Base-by-base conservation (phyloP, 257 asterid genomes). In the Gentiana straminea region DNA sequence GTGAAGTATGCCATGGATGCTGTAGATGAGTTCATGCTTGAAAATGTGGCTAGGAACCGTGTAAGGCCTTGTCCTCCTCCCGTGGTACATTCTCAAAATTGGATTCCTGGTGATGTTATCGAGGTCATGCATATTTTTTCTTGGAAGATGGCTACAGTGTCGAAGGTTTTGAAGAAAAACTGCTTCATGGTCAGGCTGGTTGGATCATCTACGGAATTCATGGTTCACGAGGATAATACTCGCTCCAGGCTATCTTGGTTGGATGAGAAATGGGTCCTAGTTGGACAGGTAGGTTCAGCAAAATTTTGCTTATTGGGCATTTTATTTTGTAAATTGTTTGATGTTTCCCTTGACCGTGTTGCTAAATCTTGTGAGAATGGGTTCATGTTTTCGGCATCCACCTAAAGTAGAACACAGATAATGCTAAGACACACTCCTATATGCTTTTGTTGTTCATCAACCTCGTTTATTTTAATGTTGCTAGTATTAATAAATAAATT, bases 71-170 rank as follows among this genome's bases (percentile, higher is more conserved):
- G 36, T 43, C 79, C 82, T 33, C 70, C 72, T 58, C 48, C 45
- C 8, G 37, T 51, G 7, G 66, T 60, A 49, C 39, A 50, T 32
- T 64, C 64, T 3, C 58, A 68, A 39, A 57, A 57, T 60, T 74
- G 72, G 66, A 49, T 33, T 52, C 58, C 64, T 61, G 77, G 82
- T 50, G 77, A 70, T 35, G 70, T 77, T 46, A 63, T 77, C 13
- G 82, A 77, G 72, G 74, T 77, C 44, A 54, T 73, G 35, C 65
- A 57, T 44, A 56, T 50, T 56, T 43, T 6, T 52, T 66, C 72
- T 8, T 77, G 82, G 82, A 77, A 58, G 62, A 64, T 71, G 75
- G 77, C 82, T 9, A 73, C 66, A 35, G 68, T 77, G 39, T 56
- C 73, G 10, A 73, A 54, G 66, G 68, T 73, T 52, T 62, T 69